Percentiles rank a stretch among this genome's conserved stretches.
These are phyloP conservation scores for Pleurozium schreberi DNA, from an alignment of 225 moss, liverwort and hornwort species.

Conservation along the genomic window DNA sequence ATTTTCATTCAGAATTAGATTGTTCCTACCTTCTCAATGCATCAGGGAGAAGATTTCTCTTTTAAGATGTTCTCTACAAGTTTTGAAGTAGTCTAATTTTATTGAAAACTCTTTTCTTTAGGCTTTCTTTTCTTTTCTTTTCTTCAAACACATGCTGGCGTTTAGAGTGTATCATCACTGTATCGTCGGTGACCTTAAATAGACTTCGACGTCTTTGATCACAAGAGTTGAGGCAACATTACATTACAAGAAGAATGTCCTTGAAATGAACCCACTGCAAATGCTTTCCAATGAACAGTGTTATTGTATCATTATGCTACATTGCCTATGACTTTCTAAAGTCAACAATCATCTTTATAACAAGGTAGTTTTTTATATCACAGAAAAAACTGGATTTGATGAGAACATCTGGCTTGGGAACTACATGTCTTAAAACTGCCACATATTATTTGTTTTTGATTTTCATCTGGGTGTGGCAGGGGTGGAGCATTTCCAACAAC, in stretches of 20 bases:
- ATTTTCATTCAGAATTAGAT: background rate
- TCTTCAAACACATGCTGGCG: background rate
- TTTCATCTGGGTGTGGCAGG: conserved; percentile 25
- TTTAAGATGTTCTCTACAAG: background rate
- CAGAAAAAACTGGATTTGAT: background rate
- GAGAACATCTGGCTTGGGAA: background rate
- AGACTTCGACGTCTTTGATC: background rate
- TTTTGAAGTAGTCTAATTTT: background rate
- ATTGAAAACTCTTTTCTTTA: background rate
- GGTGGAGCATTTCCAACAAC: conserved; percentile 81
- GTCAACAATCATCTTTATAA: background rate
- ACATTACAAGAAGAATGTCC: background rate
- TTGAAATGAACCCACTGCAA: background rate
- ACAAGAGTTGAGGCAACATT: background rate
- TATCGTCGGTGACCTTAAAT: background rate
- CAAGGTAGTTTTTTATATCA: background rate
- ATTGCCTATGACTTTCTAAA: background rate
- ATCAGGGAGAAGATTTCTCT: too few relatives aligned
- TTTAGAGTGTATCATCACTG: background rate
- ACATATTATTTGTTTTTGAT: background rate
- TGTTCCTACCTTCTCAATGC: background rate
- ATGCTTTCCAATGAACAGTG: background rate
- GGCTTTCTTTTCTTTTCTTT: too few relatives aligned
- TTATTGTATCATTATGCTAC: background rate
- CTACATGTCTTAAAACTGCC: background rate